phyloP scores from a whole-genome alignment of 768 basidiomycete species.

The Tulasnella sp. region DNA sequence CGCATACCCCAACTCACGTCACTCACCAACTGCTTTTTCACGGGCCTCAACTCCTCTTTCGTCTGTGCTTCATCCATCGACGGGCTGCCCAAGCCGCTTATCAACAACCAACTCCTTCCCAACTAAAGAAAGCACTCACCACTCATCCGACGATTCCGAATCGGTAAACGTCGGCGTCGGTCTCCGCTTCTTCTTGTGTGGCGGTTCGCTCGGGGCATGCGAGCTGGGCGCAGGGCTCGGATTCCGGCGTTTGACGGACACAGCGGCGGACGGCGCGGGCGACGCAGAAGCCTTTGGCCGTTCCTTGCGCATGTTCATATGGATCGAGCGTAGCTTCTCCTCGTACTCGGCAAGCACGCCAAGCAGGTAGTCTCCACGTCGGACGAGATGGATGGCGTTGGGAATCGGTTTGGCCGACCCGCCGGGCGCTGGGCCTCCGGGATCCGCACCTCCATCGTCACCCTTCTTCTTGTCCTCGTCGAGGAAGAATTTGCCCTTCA shows the following conservation, averaged over 20 bases:
- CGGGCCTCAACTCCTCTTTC: conserved; percentile 90
- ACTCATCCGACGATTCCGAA: conserved; percentile 81
- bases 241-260: conserved; percentile 60
- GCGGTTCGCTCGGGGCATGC: conserved; percentile 15
- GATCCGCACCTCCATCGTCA: background rate
- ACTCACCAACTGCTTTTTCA: conserved; percentile 87
- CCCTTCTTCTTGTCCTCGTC: conserved; percentile 90
- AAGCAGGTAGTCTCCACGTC: conserved; percentile 88
- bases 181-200: conserved; percentile 68
- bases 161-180: conserved; percentile 97
- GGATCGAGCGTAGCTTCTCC: conserved; percentile 82
- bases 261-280: conserved; percentile 15
- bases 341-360: conserved; percentile 74
- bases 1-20: background rate
- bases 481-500: conserved; percentile 92
- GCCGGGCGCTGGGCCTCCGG: background rate
- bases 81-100: conserved; percentile 38
- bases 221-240: conserved; percentile 38
- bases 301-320: conserved; percentile 62
- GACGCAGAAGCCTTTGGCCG: conserved; percentile 40
- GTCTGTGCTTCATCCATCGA: conserved; percentile 91
- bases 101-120: conserved; percentile 15
- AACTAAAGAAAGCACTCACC: conserved; percentile 38
- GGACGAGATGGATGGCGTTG: conserved; percentile 94
- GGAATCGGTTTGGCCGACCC: conserved; percentile 58